Evolutionary conservation across 1,284 basidiomycete genomes (phyloP).

Genomic region (Lentinus polychrous): DNA sequence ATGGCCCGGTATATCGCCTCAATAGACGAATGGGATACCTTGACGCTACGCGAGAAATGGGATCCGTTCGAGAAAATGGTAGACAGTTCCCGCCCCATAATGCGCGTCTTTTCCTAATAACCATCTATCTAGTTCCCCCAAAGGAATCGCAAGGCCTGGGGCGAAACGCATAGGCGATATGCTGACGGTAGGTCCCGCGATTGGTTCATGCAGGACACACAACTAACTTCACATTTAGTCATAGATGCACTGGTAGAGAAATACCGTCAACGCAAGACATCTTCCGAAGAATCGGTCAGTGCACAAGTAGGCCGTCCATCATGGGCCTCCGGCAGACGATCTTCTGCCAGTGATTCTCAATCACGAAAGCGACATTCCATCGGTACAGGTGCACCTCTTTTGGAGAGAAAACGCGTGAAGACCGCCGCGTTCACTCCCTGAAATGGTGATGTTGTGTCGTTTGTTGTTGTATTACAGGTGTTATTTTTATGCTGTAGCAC

Average conservation of each 20-base stretch:
- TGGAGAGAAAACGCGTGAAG: too few species aligned
- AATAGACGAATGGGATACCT: conserved; percentile 36
- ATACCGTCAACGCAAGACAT: conserved; percentile 20
- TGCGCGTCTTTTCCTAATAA: background rate
- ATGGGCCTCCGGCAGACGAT: conserved; percentile 1
- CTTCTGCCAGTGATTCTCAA: too few species aligned
- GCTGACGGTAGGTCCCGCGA: conserved; percentile 33
- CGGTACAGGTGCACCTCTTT: background rate
- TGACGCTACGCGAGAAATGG: conserved; percentile 44
- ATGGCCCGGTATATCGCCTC: conserved; percentile 50
- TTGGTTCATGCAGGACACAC: background rate
- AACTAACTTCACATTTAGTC: conserved; percentile 14
- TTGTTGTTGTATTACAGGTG: too few species aligned
- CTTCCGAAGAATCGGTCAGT: conserved; percentile 1
- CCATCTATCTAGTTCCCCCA: conserved; percentile 32
- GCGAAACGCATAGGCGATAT: conserved; percentile 47
- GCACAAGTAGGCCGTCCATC: conserved; percentile 6
- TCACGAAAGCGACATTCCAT: too few species aligned
- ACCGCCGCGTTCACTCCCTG: too few species aligned
- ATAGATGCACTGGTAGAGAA: conserved; percentile 32
- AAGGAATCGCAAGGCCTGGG: conserved; percentile 52
- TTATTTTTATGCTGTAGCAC: too few species aligned
- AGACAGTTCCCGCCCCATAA: conserved; percentile 12
- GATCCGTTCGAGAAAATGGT: conserved; percentile 43
- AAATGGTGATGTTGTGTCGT: too few species aligned